phyloP scores from a whole-genome alignment of 1,284 basidiomycete species.

The Fomitiporia mediterranea region DNA sequence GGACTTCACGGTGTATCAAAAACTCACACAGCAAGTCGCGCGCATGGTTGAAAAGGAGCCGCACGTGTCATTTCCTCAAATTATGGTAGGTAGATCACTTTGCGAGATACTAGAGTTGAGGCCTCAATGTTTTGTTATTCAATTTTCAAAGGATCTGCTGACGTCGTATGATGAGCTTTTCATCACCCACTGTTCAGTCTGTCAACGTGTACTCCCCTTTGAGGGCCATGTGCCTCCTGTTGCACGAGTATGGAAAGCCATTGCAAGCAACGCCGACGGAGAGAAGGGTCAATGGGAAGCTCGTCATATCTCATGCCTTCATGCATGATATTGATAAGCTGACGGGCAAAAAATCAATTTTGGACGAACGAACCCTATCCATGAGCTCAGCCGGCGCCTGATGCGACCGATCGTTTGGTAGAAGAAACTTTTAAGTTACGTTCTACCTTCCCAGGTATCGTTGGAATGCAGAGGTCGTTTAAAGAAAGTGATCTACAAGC shows the following conservation, averaged over 20 bases:
- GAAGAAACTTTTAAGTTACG: neutral
- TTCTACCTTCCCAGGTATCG: neutral
- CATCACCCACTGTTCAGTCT: slow-evolving; percentile 48
- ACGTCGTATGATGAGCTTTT: slow-evolving; percentile 12
- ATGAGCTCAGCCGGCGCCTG: neutral
- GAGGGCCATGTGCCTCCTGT: slow-evolving; percentile 70
- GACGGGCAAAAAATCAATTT: neutral
- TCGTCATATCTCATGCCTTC: slow-evolving; percentile 49
- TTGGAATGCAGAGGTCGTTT: neutral
- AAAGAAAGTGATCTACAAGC: neutral
- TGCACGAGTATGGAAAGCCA: slow-evolving; percentile 50
- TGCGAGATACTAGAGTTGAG: neutral
- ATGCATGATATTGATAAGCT: slow-evolving; percentile 17
- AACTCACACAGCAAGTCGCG: slow-evolving; percentile 58
- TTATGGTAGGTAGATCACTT: slow-evolving; percentile 37
- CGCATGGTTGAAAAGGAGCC: slow-evolving; percentile 53
- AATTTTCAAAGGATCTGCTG: slow-evolving; percentile 4
- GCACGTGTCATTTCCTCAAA: slow-evolving; percentile 42
- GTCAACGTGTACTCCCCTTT: slow-evolving; percentile 56
- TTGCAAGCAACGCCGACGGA: slow-evolving; percentile 23
- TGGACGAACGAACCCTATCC: no score
- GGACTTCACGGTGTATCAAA: slow-evolving; percentile 56
- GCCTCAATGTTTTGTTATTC: neutral
- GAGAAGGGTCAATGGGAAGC: slow-evolving; percentile 44
- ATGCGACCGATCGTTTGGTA: neutral